These are phyloP conservation scores for Cadophora gregata DNA, from an alignment of 2,329 filamentous ascomycete genomes.

Conservation along the genomic window DNA sequence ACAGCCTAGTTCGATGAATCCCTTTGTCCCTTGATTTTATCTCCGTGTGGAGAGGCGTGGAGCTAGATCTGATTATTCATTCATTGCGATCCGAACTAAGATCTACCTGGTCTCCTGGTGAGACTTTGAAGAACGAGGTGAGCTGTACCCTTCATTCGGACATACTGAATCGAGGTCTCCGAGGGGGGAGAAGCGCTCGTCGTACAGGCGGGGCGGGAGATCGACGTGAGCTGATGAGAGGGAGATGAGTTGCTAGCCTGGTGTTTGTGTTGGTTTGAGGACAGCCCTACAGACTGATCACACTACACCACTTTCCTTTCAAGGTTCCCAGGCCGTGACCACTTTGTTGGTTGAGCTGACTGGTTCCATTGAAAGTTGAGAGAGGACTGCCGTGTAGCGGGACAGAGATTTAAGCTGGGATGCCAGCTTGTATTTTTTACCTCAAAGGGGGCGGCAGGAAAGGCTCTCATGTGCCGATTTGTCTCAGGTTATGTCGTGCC, in stretches of 20 bases:
- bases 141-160: slow-evolving; percentile 8
- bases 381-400: slow-evolving; percentile 1
- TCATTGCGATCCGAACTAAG: too few relatives aligned
- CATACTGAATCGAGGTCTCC: slow-evolving; percentile 1
- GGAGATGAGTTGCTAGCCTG: neutral
- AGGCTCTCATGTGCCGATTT: neutral
- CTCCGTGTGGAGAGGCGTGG: neutral
- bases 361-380: slow-evolving; percentile 7
- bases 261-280: neutral
- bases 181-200: slow-evolving; percentile 1
- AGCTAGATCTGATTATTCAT: too few relatives aligned
- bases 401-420: neutral
- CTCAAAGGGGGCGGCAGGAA: neutral
- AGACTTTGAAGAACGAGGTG: slow-evolving; percentile 1
- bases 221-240: slow-evolving; percentile 19
- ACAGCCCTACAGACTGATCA: slow-evolving; percentile 18
- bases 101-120: too few relatives aligned
- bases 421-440: neutral
- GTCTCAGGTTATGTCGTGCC: neutral
- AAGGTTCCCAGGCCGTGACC: neutral
- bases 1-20: neutral
- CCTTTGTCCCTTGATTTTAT: neutral
- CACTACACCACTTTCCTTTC: slow-evolving; percentile 12
- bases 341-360: neutral
- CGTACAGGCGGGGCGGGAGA: slow-evolving; percentile 16